Base-by-base conservation (phyloP, 179 eudicot genomes). In the Carnegiea gigantea region DNA sequence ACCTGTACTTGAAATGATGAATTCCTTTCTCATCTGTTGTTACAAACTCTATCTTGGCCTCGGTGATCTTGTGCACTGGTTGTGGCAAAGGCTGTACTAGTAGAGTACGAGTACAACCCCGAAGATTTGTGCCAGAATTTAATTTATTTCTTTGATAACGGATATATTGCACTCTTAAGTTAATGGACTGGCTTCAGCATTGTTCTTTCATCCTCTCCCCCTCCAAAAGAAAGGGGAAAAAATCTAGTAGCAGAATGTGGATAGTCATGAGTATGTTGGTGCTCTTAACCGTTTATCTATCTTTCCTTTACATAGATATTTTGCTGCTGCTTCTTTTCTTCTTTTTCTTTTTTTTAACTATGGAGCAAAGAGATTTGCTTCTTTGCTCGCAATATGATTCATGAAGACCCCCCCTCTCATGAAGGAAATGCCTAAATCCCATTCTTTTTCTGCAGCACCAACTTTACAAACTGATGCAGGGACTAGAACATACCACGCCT, bases 401-500 rank as follows among this genome's bases (percentile, higher is more conserved):
- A 18, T 38, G 48, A 57, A 5, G 30, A 48, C 10, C 7, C 53
- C 64, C 64, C 5, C 40, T 57, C 40, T 17, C n/a, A 4, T 28
- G 73, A 43, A 46, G 60, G 24, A 30, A 26, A 43, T 64, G 57
- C 70, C 73, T 30, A 49, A 48, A 68, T 67, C 10, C 17, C 20
- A 23, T 60, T 65, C 21, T 79, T 15, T 89, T 20, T 80, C 83
- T 87, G 87, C 87, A 96, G 99, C 89, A 78, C 70, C 98, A 96
- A 82, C 90, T 96, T 82, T 95, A 90, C 87, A 91, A 88, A 85
- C 85, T 96, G 77, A 90, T 96, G 94, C 96, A 93, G 87, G 89
- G 89, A 84, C 87, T 96, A 86, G 99, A 95, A 87, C 87, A 82
- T 84, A 92, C 98, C 23, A 93, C 90, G 12, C 99, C 99, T 26